Evolutionary conservation across 352 stramenopile species (phyloP).

Genomic region (Pythium folliculosum): DNA sequence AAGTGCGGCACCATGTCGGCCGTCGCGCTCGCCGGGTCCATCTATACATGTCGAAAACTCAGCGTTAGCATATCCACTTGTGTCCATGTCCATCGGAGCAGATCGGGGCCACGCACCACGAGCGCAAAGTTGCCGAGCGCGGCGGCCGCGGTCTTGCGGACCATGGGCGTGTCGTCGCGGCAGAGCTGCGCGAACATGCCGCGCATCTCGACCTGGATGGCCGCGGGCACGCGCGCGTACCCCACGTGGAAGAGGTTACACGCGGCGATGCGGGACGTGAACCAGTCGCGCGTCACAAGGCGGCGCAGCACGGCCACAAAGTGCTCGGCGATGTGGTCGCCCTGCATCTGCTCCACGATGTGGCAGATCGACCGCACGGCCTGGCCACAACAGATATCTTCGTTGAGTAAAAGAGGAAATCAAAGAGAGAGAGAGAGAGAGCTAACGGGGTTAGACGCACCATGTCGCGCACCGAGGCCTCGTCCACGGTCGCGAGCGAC

Average conservation of each 20-base stretch:
- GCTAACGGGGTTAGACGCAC: constrained; percentile 23
- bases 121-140: constrained; percentile 89
- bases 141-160: constrained; percentile 90
- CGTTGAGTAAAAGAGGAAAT: background rate
- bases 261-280: constrained; percentile 84
- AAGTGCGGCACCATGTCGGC: constrained; percentile 88
- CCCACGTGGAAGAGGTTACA: constrained; percentile 82
- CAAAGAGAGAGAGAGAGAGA: background rate
- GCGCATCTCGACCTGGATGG: constrained; percentile 84
- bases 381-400: constrained; percentile 21
- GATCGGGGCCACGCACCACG: constrained; percentile 34
- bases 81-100: background rate
- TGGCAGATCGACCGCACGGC: constrained; percentile 89
- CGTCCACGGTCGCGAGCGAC: constrained; percentile 91
- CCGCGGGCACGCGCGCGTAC: constrained; percentile 52
- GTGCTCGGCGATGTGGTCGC: constrained; percentile 85
- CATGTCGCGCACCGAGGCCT: constrained; percentile 94
- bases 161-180: constrained; percentile 97
- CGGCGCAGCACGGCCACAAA: constrained; percentile 93
- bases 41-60: constrained; percentile 29
- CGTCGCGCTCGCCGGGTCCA: constrained; percentile 60
- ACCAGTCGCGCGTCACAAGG: constrained; percentile 96
- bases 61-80: background rate
- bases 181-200: constrained; percentile 94
- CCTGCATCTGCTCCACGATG: constrained; percentile 86